Base-by-base conservation (phyloP, 345 rosid genomes). In the Ceriops tagal region DNA sequence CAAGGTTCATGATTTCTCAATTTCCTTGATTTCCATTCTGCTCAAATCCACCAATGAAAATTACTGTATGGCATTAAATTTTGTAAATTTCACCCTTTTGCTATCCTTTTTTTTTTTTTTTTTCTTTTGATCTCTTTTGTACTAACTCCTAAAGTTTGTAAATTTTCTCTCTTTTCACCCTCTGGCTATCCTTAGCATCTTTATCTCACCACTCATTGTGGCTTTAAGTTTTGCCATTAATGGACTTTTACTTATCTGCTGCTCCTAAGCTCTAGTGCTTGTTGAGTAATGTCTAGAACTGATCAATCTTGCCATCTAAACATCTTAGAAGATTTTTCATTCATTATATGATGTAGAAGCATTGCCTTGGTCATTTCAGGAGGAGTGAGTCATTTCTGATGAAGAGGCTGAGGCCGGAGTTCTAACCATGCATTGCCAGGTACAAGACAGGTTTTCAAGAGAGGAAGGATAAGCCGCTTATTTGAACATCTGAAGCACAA, bases 1-100 rank as follows among this genome's bases (percentile, higher is more conserved):
- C 74, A 13, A 73, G 79, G 53, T 62, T 75, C 35, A 39, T 78
- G 56, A 64, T 73, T 64, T 83, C 82, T 0, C 83, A 82, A 39
- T 24, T 78, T 65, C 73, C 74, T 61, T 62, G 61, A n/a, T 59
- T 78, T 58, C 27, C 84, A 30, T 77, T 74, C 47, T 62, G 60
- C 73, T 65, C 18, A 79, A 72, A 67, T 49, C 52, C 24, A 57
- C 43, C 22, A 27, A 71, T 35, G 53, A 24, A 24, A 26, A 61
- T 8, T 37, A 61, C 53, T 62, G 11, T 53, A n/a, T 6, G 21
- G 11, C 11, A 20, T 11, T 21, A 53, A 21, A 24, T 47, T 60
- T 53, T 49, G 53, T 46, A 31, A 11, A 21, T 11, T 13, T 16
- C 0, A 56, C 43, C 27, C 7, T 6, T 30, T 49, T 9, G 11